Conservation (phyloP, 805 yeast genomes). For the Candida pini region DNA sequence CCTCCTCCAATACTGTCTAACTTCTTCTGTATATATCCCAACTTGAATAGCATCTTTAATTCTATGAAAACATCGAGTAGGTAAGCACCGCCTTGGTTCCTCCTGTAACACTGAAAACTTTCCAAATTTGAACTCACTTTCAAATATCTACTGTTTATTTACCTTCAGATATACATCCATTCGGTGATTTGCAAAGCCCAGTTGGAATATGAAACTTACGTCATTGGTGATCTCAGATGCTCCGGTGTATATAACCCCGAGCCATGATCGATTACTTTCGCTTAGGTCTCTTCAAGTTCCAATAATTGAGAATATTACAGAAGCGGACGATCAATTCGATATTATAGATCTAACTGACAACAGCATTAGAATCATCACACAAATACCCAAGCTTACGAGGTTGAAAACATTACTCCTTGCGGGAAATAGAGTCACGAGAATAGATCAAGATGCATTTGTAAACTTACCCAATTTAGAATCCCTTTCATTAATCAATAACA, state of each 20-base stretch:
- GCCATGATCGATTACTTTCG: constrained; percentile 36
- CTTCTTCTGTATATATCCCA: no score
- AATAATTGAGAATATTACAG: constrained; percentile 38
- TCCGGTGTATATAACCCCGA: constrained; percentile 44
- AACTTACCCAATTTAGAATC: constrained; percentile 42
- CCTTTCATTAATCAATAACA: constrained; percentile 48
- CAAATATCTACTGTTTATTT: no score
- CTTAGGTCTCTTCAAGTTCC: constrained; percentile 37
- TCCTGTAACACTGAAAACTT: no score
- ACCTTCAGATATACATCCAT: no score
- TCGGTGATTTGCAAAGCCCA: no score
- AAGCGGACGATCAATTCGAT: constrained; percentile 37
- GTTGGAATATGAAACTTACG: constrained; percentile 64
- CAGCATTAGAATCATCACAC: constrained; percentile 50
- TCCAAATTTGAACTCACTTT: no score
- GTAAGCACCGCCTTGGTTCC: no score
- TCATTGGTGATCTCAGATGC: constrained; percentile 44
- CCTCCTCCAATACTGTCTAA: no score
- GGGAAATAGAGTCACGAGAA: constrained; percentile 48
- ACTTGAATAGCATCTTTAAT: no score
- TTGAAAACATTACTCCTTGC: constrained; percentile 54
- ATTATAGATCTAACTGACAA: constrained; percentile 75
- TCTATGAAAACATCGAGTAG: no score
- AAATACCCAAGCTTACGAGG: constrained; percentile 39
- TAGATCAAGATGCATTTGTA: constrained; percentile 32